phyloP scores from a whole-genome alignment of 2,329 filamentous ascomycete species.

The Tolypocladium tropicale region DNA sequence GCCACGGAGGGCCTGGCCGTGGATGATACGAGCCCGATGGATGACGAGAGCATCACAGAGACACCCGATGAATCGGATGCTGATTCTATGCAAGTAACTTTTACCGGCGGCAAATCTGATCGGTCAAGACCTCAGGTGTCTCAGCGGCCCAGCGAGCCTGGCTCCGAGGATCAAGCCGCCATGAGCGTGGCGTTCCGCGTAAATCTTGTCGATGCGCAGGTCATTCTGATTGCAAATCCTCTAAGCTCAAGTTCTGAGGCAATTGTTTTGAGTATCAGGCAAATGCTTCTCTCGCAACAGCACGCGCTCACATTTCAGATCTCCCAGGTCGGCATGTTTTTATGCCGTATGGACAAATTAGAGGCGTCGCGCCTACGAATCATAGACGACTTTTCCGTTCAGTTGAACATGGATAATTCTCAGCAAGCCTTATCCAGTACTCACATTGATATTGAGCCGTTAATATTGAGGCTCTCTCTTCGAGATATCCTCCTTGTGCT shows the following conservation, averaged over 20 bases:
- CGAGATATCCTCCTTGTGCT: constrained; percentile 90
- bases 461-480: constrained; percentile 81
- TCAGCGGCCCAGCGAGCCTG: constrained; percentile 11
- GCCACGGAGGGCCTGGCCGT: constrained; percentile 56
- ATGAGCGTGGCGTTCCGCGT: constrained; percentile 81
- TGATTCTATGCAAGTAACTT: constrained; percentile 43
- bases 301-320: constrained; percentile 90
- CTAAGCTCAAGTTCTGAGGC: constrained; percentile 84
- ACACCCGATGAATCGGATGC: constrained; percentile 48
- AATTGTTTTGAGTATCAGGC: constrained; percentile 89
- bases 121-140: constrained; percentile 16
- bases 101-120: constrained; percentile 25
- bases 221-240: constrained; percentile 93
- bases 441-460: constrained; percentile 77
- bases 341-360: constrained; percentile 97
- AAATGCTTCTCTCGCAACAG: constrained; percentile 85
- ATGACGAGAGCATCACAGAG: constrained; percentile 44
- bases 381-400: constrained; percentile 90
- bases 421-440: constrained; percentile 61
- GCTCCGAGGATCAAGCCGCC: constrained; percentile 16
- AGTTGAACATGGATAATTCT: constrained; percentile 73
- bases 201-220: constrained; percentile 91
- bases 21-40: constrained; percentile 45
- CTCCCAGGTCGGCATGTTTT: constrained; percentile 91
- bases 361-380: constrained; percentile 85